Evolutionary conservation across 2,329 filamentous ascomycete species (phyloP).

Genomic region (Polychaeton citri): DNA sequence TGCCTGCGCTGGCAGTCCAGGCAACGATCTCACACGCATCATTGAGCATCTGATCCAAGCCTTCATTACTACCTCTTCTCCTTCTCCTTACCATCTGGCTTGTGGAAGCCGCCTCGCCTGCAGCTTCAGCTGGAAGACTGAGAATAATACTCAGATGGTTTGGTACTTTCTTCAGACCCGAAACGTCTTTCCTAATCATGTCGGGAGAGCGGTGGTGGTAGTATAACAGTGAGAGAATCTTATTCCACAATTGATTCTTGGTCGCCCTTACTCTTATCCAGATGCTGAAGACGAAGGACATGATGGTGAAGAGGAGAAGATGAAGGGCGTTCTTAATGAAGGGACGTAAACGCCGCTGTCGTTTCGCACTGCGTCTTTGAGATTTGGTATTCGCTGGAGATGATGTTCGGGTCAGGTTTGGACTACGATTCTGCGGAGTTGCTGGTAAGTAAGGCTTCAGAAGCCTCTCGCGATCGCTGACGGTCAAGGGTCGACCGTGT

Average conservation of each 20-base stretch:
- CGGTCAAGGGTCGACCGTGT: conserved; percentile 13
- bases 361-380: conserved; percentile 9
- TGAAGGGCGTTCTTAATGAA: conserved; percentile 35
- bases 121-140: conserved; percentile 50
- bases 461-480: conserved; percentile 18
- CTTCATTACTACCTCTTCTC: conserved; percentile 47
- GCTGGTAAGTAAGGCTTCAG: conserved; percentile 21
- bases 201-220: conserved; percentile 95
- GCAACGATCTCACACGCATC: conserved; percentile 85
- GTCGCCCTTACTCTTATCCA: conserved; percentile 72
- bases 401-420: conserved; percentile 1
- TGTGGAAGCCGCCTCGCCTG: conserved; percentile 15
- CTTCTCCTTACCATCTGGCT: neutral
- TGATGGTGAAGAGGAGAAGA: conserved; percentile 51
- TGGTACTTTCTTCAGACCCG: conserved; percentile 58
- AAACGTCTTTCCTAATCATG: conserved; percentile 78
- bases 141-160: conserved; percentile 81
- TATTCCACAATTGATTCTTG: conserved; percentile 66
- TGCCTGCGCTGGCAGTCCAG: conserved; percentile 84
- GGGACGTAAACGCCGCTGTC: conserved; percentile 15
- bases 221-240: conserved; percentile 68
- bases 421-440: conserved; percentile 1
- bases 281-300: conserved; percentile 75
- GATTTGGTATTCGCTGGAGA: conserved; percentile 2
- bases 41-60: conserved; percentile 71